Conservation (phyloP, 148 eudicot species). For the Talinum fruticosum region DNA sequence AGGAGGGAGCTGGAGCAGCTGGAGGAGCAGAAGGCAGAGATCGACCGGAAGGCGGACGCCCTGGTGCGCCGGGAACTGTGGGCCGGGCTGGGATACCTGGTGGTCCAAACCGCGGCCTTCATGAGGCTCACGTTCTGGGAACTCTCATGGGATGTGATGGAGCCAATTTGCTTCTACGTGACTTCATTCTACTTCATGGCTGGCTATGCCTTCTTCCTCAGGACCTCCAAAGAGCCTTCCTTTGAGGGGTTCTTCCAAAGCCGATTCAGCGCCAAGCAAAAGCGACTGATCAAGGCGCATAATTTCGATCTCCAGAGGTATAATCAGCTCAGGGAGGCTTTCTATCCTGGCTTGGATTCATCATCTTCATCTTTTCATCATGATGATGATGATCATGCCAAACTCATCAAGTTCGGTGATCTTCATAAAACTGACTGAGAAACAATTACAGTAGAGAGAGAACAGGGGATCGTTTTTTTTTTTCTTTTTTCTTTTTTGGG, state of each 20-base stretch:
- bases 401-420: constrained; percentile 19
- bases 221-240: constrained; percentile 80
- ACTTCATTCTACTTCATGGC: constrained; percentile 80
- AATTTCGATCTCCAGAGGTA: constrained; percentile 54
- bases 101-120: constrained; percentile 75
- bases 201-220: constrained; percentile 74
- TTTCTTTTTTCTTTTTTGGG: neutral
- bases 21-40: constrained; percentile 58
- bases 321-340: constrained; percentile 54
- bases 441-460: neutral
- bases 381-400: constrained; percentile 23
- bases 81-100: constrained; percentile 71
- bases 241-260: constrained; percentile 81
- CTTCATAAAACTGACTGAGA: constrained; percentile 15
- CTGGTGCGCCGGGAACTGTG: constrained; percentile 72
- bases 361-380: too few relatives aligned
- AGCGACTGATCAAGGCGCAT: constrained; percentile 39
- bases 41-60: constrained; percentile 64
- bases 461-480: constrained; percentile 3
- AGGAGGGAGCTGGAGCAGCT: constrained; percentile 50
- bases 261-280: constrained; percentile 67
- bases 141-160: constrained; percentile 98
- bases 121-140: constrained; percentile 98
- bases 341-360: constrained; percentile 22
- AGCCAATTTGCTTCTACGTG: constrained; percentile 88